phyloP scores from a whole-genome alignment of 1,284 basidiomycete species.

The Vanrija sp. region DNA sequence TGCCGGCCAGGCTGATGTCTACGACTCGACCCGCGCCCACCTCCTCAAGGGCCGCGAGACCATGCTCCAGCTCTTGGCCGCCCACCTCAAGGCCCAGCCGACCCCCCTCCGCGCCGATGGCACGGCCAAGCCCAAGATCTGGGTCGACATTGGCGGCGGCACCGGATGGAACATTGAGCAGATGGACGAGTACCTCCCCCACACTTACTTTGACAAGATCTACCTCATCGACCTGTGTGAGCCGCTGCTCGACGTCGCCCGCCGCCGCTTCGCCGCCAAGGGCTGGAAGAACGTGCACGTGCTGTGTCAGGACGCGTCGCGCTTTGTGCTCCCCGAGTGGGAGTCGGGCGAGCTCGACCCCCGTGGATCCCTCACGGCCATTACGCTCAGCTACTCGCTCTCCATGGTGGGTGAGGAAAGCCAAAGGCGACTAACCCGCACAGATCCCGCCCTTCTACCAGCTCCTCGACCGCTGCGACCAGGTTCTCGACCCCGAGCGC shows the following conservation, averaged over 20 bases:
- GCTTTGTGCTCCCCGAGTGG: slow-evolving; percentile 65
- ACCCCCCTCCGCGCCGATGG: slow-evolving; percentile 6
- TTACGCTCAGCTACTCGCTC: slow-evolving; percentile 68
- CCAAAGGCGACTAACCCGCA: not conserved
- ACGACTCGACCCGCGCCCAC: slow-evolving; percentile 60
- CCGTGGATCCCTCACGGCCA: slow-evolving; percentile 58
- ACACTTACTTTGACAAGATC: slow-evolving; percentile 63
- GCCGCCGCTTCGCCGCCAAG: slow-evolving; percentile 61
- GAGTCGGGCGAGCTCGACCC: slow-evolving; percentile 53
- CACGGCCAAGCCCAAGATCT: slow-evolving; percentile 53
- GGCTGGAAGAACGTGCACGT: slow-evolving; percentile 74
- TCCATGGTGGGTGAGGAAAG: slow-evolving; percentile 58
- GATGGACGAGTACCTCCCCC: slow-evolving; percentile 66
- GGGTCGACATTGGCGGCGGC: slow-evolving; percentile 79
- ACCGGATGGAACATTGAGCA: slow-evolving; percentile 79
- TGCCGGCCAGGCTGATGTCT: slow-evolving; percentile 64
- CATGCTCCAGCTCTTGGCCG: slow-evolving; percentile 65
- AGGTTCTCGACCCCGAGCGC: slow-evolving; percentile 61
- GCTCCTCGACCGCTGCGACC: slow-evolving; percentile 66
- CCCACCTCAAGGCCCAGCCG: slow-evolving; percentile 58
- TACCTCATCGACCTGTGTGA: slow-evolving; percentile 74
- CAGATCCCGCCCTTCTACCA: slow-evolving; percentile 69
- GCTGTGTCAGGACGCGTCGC: slow-evolving; percentile 69
- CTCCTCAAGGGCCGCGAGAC: slow-evolving; percentile 66
- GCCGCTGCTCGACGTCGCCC: slow-evolving; percentile 67